Evolutionary conservation across 1,284 basidiomycete genomes (phyloP), one percentile per base, ranked within the genome.

Genomic region (Thelephora terrestris): DNA sequence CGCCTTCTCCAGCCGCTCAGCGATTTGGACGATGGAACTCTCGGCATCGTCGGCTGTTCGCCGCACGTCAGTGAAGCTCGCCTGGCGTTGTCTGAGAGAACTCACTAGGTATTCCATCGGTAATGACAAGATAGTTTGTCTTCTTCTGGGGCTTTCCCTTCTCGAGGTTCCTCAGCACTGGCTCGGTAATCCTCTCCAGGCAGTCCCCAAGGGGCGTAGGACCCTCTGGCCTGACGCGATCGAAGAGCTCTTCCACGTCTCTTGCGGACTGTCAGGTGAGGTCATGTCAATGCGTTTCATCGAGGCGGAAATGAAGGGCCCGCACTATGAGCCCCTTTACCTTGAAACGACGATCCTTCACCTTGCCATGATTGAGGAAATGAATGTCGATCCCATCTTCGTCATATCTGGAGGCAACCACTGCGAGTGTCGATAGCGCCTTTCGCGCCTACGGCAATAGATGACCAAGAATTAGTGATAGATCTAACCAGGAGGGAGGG

Each of bases 41-140:
- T 69, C 67, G 1, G 73, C 70, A 18, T 76, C 71, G 53, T 81
- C 79, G 14, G 73, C 77, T 78, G 49, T 43, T 16, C 50, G 52
- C 3, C 37, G 35, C 51, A 7, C 40, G 20, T 51, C 25, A 45
- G 42, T 38, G 36, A 7, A 32, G 17, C 5, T 17, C 40, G 5
- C 20, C 17, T 5, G 16, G 24, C 36, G 18, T n/a, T 3, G 7
- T 18, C 36, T 39, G 36, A 14, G 12, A 17, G 27, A 16, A 55
- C 69, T 52, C 51, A 73, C 73, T 71, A 2, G 74, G 70, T 24
- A 65, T 70, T 32, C 76, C 75, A 50, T 77, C 76, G 0, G 73
- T 76, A 48, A 76, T 64, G 20, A 75, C 61, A 35, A 76, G 51
- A 38, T 73, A 51, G 27, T 63, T 68, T 36, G 75, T 64, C 0